Evolutionary conservation across 257 asterid species (phyloP), one percentile per base, ranked within the genome.

Genomic region (Scutellaria galericulata): DNA sequence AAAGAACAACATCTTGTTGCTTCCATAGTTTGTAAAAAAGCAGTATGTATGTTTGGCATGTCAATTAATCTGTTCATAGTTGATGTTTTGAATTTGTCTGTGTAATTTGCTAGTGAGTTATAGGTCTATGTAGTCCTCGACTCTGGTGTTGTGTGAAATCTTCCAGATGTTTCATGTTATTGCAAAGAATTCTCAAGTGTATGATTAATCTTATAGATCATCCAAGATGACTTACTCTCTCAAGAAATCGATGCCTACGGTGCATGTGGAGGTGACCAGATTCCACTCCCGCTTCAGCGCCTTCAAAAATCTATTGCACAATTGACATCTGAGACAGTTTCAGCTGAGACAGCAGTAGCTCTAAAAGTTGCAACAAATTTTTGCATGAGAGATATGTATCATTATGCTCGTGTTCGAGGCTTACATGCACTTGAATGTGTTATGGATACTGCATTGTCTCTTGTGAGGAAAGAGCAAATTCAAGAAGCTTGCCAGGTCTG

Each of bases 371-470:
- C 83, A 47, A 76, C 80, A n/a, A 66, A 80, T 71, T 66, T 83
- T 77, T 89, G 96, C 89, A 85, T 78, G 87, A 82, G 96, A 77
- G 97, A 91, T 68, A 83, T 89, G 89, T 89, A 79, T 83, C 97
- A 91, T 77, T 89, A 84, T 79, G 93, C 90, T 74, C 97, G 97
- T 74, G 84, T 89, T 71, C 80, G 85, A 64, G 97, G 97, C 50
- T 80, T 88, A 85, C 99, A 94, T 83, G 78, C 77, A 66, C 78
- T 91, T 44, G 95, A 89, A 76, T 85, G 91, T 42, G 73, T 86
- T 22, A 73, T 94, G 82, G 87, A 88, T 75, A 82, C 97, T 85
- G 91, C 96, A 40, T 66, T 91, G 79, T 82, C 88, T 74, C 84
- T 86, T 74, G 86, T 94, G 71, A 87, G 86, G 80, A 82, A 80